Base-by-base conservation (phyloP, 768 basidiomycete genomes). In the Zangia roseola region DNA sequence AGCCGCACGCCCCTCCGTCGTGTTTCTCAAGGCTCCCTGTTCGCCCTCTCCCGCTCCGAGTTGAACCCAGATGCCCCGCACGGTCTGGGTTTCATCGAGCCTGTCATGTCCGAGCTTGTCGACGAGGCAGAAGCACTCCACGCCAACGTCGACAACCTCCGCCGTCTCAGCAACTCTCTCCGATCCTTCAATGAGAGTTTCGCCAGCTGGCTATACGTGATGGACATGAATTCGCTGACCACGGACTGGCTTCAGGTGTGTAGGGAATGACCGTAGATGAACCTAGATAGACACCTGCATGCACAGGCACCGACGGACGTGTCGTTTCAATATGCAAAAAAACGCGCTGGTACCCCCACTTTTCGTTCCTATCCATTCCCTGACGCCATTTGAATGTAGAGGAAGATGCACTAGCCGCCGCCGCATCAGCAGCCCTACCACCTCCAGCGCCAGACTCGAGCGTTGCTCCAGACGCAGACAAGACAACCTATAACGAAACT, bases 211-310 rank as follows among this genome's bases (percentile, higher is more conserved):
- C 69, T 95, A 10, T 94, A 94, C 64, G 82, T 86, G 20, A 85
- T 94, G 82, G 87, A 91, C 63, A 95, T 97, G 91, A 93, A 94
- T 62, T 84, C 91, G 3, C 78, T 95, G 48, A 93, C 92, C n/a
- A 84, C 84, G 0, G 94, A 97, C 63, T 97, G 92, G 92, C 83
- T 81, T 1, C 87, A 94, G 77, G 91, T 86, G 60, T 36, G 6
- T 25, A 6, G 1, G 3, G 30, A 17, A 0, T 4, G 7, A 37
- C 25, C 34, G 10, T 6, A 0, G 9, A 28, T 19, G 0, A 1
- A 9, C 21, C 39, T 10, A 12, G 33, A 21, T 36, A n/a, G 26
- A 25, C 14, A 17, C 10, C 24, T 38, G 6, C 23, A 20, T 43
- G 25, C 36, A 4, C 34, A 86, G 86, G 81, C 82, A 20, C 84